Percentiles rank a stretch among this genome's conserved stretches.
phyloP scores from a whole-genome alignment of 495 filamentous ascomycete species.

The Penicillium turbatum region DNA sequence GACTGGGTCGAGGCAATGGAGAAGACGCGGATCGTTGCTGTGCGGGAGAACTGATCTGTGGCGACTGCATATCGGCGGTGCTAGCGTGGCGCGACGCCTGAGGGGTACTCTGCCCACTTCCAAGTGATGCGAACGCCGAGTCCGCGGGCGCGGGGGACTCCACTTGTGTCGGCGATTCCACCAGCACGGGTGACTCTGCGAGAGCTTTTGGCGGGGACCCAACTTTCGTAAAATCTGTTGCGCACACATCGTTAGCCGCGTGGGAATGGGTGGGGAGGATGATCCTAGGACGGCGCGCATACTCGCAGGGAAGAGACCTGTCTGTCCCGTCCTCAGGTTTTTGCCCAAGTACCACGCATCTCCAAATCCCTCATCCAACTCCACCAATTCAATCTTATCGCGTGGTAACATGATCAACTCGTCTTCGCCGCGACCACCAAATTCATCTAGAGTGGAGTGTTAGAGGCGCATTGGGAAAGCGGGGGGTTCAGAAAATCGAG shows the following conservation, averaged over 20 bases:
- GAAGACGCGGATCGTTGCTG: constrained; percentile 42
- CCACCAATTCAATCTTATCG: constrained; percentile 85
- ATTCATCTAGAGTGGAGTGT: constrained; percentile 58
- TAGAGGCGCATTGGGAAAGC: constrained; percentile 13
- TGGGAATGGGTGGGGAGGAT: neutral
- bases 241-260: neutral
- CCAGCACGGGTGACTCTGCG: constrained; percentile 23
- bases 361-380: constrained; percentile 94
- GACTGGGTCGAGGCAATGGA: constrained; percentile 37
- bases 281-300: constrained; percentile 24
- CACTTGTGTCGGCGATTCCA: constrained; percentile 24
- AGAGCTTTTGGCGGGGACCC: neutral
- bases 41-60: constrained; percentile 20
- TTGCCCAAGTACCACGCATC: constrained; percentile 97
- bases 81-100: constrained; percentile 48
- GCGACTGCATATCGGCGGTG: constrained; percentile 27
- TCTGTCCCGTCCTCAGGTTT: constrained; percentile 67
- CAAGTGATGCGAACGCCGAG: constrained; percentile 20
- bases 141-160: constrained; percentile 19
- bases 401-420: constrained; percentile 85
- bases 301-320: constrained; percentile 90
- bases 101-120: constrained; percentile 42
- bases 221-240: constrained; percentile 21
- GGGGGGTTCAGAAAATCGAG: neutral
- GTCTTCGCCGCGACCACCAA: constrained; percentile 82